A percentile compares a stretch with the other conserved stretches of the same genome.
Evolutionary conservation across 495 filamentous ascomycete genomes (phyloP).

Genomic region (Usnea hakonensis): DNA sequence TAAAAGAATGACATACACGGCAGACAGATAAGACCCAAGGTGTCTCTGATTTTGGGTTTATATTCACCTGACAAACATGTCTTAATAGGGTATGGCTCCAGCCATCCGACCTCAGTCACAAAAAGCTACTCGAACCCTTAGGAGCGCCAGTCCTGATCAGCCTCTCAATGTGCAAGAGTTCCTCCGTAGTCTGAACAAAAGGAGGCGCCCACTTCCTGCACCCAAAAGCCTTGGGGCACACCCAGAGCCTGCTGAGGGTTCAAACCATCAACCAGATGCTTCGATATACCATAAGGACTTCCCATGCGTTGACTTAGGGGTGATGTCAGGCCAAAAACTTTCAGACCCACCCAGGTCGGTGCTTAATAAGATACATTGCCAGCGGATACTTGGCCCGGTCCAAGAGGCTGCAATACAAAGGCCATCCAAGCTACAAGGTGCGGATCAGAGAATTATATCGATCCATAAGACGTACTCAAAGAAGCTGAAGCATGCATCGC

Average conservation of each 20-base stretch:
- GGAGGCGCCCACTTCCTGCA: not conserved
- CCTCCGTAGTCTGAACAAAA: not conserved
- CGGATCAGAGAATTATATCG: too few species aligned
- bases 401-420: not conserved
- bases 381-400: not conserved
- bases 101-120: not conserved
- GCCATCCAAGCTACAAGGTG: not conserved
- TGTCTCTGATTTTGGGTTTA: not conserved
- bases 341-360: not conserved
- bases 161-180: conserved; percentile 11
- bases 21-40: not conserved
- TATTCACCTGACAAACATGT: not conserved
- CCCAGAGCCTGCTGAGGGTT: not conserved
- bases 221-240: not conserved
- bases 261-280: not conserved
- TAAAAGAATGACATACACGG: too few species aligned
- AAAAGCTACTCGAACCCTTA: not conserved
- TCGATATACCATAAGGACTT: not conserved
- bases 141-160: not conserved
- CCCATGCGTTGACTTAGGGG: not conserved
- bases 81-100: not conserved
- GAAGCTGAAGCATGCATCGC: not conserved
- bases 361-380: not conserved
- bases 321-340: not conserved
- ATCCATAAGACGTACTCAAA: not conserved